These are phyloP conservation scores for Herpotrichia juniperi DNA, from an alignment of 2,329 filamentous ascomycete species.

Conservation along the genomic window DNA sequence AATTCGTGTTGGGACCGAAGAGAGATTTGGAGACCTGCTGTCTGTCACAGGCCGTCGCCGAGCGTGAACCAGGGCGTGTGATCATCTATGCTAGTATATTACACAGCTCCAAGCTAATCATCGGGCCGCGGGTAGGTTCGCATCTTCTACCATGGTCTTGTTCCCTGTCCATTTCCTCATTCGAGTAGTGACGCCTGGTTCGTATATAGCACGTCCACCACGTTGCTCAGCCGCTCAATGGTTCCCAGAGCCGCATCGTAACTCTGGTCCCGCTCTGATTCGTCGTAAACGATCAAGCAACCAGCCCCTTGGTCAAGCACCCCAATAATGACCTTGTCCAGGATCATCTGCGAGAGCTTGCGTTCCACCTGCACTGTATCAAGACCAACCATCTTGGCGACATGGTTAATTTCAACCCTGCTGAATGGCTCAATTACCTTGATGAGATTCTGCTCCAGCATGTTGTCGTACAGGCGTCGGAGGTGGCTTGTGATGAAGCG, in stretches of 20 bases:
- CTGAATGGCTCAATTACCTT: conserved; percentile 99
- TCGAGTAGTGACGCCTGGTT: conserved; percentile 97
- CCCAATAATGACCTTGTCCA: conserved; percentile 98
- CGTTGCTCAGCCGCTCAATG: conserved; percentile 95
- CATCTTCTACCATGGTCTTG: not conserved
- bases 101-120: conserved; percentile 25
- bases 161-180: conserved; percentile 53
- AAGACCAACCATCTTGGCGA: conserved; percentile 96
- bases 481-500: conserved; percentile 97
- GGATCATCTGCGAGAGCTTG: conserved; percentile 98
- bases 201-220: conserved; percentile 96
- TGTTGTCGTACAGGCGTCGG: conserved; percentile 93
- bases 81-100: conserved; percentile 39
- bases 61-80: conserved; percentile 22
- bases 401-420: conserved; percentile 93
- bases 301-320: conserved; percentile 97
- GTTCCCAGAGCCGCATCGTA: conserved; percentile 95
- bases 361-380: conserved; percentile 97
- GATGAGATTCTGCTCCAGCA: conserved; percentile 99
- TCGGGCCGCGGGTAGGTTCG: not conserved
- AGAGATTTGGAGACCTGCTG: not conserved
- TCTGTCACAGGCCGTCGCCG: conserved; percentile 16
- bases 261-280: conserved; percentile 88
- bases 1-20: conserved; percentile 1
- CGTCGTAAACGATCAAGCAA: conserved; percentile 95